Percentiles rank a stretch among this genome's conserved stretches.
Evolutionary conservation across 1,284 basidiomycete species (phyloP).

Genomic region (Moesziomyces parantarcticus): DNA sequence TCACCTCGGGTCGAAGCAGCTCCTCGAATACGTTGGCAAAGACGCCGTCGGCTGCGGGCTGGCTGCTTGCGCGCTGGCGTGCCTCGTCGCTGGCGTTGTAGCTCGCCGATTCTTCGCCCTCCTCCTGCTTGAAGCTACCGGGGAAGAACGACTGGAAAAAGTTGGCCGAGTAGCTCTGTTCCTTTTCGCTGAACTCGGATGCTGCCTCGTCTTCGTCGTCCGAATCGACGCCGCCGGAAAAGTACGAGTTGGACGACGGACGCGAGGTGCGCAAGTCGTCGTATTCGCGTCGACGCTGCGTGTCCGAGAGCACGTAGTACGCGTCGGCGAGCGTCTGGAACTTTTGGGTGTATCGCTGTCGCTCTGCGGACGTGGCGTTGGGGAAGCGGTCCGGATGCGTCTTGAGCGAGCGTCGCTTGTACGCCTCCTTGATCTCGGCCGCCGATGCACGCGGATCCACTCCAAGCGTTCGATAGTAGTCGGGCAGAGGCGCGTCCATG

Average conservation of each 20-base stretch:
- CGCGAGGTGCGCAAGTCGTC: constrained; percentile 42
- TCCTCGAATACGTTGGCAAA: constrained; percentile 66
- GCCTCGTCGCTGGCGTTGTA: constrained; percentile 12
- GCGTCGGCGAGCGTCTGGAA: constrained; percentile 84
- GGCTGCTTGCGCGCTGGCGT: constrained; percentile 17
- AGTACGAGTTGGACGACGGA: constrained; percentile 28
- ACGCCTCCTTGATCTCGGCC: constrained; percentile 81
- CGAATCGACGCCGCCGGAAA: constrained; percentile 6
- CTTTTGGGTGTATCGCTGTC: constrained; percentile 71
- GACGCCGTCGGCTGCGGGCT: constrained; percentile 56
- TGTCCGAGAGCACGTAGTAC: constrained; percentile 92
- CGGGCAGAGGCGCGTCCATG: constrained; percentile 54
- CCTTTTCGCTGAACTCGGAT: constrained; percentile 47
- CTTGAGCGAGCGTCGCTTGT: constrained; percentile 80
- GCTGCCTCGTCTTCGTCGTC: constrained; percentile 34
- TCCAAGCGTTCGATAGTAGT: constrained; percentile 62
- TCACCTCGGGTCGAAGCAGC: constrained; percentile 64
- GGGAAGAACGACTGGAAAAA: constrained; percentile 62
- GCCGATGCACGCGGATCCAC: constrained; percentile 74
- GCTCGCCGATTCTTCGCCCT: constrained; percentile 4
- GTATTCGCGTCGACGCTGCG: constrained; percentile 81
- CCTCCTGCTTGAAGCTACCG: constrained; percentile 36
- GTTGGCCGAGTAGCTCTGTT: constrained; percentile 53
- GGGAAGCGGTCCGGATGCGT: constrained; percentile 88
- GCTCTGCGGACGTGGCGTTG: constrained; percentile 79